These are phyloP conservation scores for Cladosporium phlei DNA, from an alignment of 2,329 filamentous ascomycete species.

Conservation along the genomic window DNA sequence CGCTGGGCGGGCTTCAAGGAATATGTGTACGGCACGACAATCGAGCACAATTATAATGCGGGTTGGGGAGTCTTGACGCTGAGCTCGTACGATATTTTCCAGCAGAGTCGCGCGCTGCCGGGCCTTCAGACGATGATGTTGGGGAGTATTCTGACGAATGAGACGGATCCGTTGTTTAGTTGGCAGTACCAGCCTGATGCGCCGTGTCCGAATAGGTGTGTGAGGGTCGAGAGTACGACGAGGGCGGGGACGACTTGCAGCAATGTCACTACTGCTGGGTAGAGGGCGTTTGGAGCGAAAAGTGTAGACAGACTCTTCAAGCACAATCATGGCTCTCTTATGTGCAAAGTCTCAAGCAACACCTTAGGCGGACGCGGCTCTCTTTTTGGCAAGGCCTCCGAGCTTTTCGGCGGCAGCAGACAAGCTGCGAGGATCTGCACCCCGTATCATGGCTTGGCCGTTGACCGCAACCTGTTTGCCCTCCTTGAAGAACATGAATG, in stretches of 20 bases:
- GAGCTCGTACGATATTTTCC: slow-evolving; percentile 1
- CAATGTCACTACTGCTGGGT: slow-evolving; percentile 3
- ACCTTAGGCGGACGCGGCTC: slow-evolving; percentile 15
- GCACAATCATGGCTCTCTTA: not conserved
- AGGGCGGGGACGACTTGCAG: slow-evolving; percentile 4
- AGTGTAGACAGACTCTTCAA: slow-evolving; percentile 3
- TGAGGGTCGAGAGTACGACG: slow-evolving; percentile 14
- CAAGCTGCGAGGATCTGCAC: slow-evolving; percentile 65
- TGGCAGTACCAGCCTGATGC: slow-evolving; percentile 27
- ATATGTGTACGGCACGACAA: slow-evolving; percentile 51
- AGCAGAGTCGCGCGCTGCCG: slow-evolving; percentile 1
- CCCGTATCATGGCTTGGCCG: slow-evolving; percentile 55
- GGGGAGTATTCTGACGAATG: not conserved
- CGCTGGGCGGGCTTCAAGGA: slow-evolving; percentile 53
- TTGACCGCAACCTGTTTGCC: slow-evolving; percentile 58
- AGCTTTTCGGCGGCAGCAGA: slow-evolving; percentile 48
- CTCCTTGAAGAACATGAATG: slow-evolving; percentile 78
- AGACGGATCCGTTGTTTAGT: slow-evolving; percentile 4
- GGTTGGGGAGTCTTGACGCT: slow-evolving; percentile 2
- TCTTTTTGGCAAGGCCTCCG: slow-evolving; percentile 53
- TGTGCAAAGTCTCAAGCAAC: slow-evolving; percentile 4
- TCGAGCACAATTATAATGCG: slow-evolving; percentile 27
- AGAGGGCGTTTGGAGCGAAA: slow-evolving; percentile 2
- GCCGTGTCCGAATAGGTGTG: slow-evolving; percentile 35
- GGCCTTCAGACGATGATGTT: slow-evolving; percentile 1